These are phyloP conservation scores for Phytopythium montanum DNA, from an alignment of 352 stramenopile genomes.

Conservation along the genomic window DNA sequence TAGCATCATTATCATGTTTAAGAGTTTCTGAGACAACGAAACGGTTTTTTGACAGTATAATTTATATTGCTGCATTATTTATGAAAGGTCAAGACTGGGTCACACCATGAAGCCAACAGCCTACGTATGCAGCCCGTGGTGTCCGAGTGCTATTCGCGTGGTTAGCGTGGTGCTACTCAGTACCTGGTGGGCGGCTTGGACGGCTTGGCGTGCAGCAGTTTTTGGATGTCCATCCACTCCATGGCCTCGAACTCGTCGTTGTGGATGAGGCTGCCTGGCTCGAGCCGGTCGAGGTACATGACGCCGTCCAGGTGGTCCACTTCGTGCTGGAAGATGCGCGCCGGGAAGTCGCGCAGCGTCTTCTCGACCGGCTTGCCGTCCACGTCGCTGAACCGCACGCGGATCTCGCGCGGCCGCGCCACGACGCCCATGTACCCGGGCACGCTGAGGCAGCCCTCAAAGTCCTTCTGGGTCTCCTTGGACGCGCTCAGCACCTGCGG, in stretches of 20 bases:
- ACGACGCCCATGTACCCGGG: slow-evolving; percentile 80
- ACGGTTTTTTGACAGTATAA: not conserved
- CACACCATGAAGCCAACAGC: not conserved
- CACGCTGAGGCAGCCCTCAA: slow-evolving; percentile 83
- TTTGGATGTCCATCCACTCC: slow-evolving; percentile 53
- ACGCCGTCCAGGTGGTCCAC: slow-evolving; percentile 77
- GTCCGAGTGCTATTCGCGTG: not conserved
- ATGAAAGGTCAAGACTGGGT: not conserved
- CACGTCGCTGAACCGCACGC: slow-evolving; percentile 56
- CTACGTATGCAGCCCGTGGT: not conserved
- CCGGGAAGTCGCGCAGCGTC: slow-evolving; percentile 69
- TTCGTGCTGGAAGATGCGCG: slow-evolving; percentile 83
- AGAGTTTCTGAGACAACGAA: not conserved
- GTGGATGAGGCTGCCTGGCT: slow-evolving; percentile 70
- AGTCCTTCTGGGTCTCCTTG: slow-evolving; percentile 54
- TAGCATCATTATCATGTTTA: not conserved
- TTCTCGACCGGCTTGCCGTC: slow-evolving; percentile 49
- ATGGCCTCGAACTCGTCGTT: slow-evolving; percentile 78
- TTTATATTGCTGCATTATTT: not conserved
- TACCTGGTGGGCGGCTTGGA: slow-evolving; percentile 2
- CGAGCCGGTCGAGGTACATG: slow-evolving; percentile 73
- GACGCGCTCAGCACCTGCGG: slow-evolving; percentile 63
- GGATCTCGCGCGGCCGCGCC: slow-evolving; percentile 50
- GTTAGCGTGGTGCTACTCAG: not conserved
- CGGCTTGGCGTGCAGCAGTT: slow-evolving; percentile 34